Percentiles rank a stretch among this genome's conserved stretches.
These are phyloP conservation scores for Miscanthus lutarioriparius DNA, from an alignment of 176 grass and related monocot species.

Conservation along the genomic window DNA sequence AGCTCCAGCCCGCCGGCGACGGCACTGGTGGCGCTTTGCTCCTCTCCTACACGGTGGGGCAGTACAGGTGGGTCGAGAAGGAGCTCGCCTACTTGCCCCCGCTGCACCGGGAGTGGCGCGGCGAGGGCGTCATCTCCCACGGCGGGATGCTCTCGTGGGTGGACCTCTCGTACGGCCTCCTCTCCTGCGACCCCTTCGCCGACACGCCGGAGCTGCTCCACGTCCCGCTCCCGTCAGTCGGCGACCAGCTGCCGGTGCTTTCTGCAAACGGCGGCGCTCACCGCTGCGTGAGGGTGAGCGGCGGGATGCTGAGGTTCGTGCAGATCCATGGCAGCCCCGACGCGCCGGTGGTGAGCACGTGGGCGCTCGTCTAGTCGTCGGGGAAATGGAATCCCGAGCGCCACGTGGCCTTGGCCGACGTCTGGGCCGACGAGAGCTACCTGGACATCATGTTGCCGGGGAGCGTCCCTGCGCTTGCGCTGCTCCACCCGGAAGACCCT, in stretches of 20 bases:
- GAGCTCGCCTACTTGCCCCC: not conserved
- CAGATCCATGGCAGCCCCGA: not conserved
- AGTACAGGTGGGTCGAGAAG: not conserved
- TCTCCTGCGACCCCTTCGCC: too few relatives aligned
- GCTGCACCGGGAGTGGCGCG: not conserved
- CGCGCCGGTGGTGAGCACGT: not conserved
- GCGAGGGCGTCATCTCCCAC: too few relatives aligned
- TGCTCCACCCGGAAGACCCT: slow-evolving; percentile 3
- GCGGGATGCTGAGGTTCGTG: not conserved
- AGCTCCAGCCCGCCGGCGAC: not conserved
- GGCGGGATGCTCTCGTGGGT: too few relatives aligned
- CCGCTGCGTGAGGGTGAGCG: not conserved
- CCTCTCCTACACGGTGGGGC: too few relatives aligned
- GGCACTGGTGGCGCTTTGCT: not conserved
- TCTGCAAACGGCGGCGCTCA: too few relatives aligned
- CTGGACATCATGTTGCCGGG: not conserved
- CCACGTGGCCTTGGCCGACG: not conserved
- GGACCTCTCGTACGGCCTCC: too few relatives aligned
- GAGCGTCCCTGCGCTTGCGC: not conserved
- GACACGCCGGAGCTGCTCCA: too few relatives aligned
- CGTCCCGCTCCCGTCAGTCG: too few relatives aligned
- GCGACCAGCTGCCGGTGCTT: too few relatives aligned
- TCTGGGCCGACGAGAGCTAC: slow-evolving; percentile 25
- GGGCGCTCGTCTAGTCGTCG: not conserved
- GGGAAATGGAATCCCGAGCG: slow-evolving; percentile 4